Conservation (phyloP, 257 asterid genomes). For the Fraxinus quadrangulata region DNA sequence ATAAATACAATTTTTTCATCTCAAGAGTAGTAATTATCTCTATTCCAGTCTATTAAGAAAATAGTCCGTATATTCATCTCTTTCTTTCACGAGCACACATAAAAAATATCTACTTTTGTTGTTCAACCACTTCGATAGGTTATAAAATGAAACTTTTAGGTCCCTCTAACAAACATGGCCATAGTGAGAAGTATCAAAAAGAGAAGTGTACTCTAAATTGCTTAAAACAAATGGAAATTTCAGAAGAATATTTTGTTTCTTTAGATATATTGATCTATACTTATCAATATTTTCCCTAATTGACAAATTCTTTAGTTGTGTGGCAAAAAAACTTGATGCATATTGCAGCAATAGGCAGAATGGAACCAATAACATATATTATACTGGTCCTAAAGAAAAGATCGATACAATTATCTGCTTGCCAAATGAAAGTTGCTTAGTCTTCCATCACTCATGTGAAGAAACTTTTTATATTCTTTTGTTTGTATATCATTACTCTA, state of each 20-base stretch:
- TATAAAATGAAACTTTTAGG: neutral
- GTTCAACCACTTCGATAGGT: neutral
- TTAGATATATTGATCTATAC: too few relatives aligned
- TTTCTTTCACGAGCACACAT: neutral
- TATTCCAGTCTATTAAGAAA: neutral
- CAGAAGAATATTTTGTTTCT: too few relatives aligned
- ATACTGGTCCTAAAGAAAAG: neutral
- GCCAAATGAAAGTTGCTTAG: neutral
- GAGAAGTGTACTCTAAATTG: too few relatives aligned
- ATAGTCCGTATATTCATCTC: neutral
- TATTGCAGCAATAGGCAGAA: too few relatives aligned
- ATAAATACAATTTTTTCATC: neutral
- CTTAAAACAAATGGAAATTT: too few relatives aligned
- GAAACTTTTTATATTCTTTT: neutral
- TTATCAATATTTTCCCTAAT: too few relatives aligned
- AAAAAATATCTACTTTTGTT: neutral
- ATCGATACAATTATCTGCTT: neutral
- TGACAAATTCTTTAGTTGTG: too few relatives aligned
- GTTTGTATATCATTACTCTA: neutral
- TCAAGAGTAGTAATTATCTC: neutral
- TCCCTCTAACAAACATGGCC: too few relatives aligned
- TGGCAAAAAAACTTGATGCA: too few relatives aligned
- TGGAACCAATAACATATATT: too few relatives aligned
- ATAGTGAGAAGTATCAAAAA: too few relatives aligned
- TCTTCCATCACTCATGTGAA: neutral